Evolutionary conservation across 352 stramenopile genomes (phyloP), one percentile per base, ranked within the genome.

Genomic region (Halophytophthora polymorphica): DNA sequence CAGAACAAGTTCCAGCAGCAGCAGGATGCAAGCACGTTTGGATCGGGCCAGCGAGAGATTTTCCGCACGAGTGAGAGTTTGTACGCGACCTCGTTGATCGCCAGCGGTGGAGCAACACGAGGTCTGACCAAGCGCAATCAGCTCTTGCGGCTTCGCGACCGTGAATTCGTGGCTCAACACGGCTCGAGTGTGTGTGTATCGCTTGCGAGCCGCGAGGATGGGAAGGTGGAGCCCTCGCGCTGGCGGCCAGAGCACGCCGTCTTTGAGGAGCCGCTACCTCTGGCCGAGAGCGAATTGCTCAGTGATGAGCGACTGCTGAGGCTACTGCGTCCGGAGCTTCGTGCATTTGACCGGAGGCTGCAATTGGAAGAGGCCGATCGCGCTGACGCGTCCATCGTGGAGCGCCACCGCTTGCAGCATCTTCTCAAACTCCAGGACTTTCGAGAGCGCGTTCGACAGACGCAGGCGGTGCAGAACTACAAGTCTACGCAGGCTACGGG

Each of bases 241-340:
- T 69, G 56, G 61, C 57, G 56, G 15, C 56, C 56, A 15, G 40
- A 69, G 34, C 50, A 63, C 42, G 43, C 47, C n/a, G 61, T 78
- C 4, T 85, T 93, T 50, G 71, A 90, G 11, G 70, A 83, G 19
- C 77, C 84, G 3, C 50, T 94, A n/a, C 82, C 84, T 8, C 28
- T 93, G 17, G 25, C 59, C 3, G 84, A 93, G 21, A 40, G 72
- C 37, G 80, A 86, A 48, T 72, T 94, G 36, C 25, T 74, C 7
- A 61, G 64, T 13, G 73, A 89, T 25, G 70, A 83, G 23, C 61
- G 64, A 23, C 81, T 87, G 25, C 45, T 93, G 55, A 64, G 55
- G 17, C 61, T 93, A 13, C 45, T 93, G 17, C 72, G 84, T 6
- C 80, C 80, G 0, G 78, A 91, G 29, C 55, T 90, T 18, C 59